phyloP scores from a whole-genome alignment of 495 filamentous ascomycete genomes.

The Xylaria grammica region DNA sequence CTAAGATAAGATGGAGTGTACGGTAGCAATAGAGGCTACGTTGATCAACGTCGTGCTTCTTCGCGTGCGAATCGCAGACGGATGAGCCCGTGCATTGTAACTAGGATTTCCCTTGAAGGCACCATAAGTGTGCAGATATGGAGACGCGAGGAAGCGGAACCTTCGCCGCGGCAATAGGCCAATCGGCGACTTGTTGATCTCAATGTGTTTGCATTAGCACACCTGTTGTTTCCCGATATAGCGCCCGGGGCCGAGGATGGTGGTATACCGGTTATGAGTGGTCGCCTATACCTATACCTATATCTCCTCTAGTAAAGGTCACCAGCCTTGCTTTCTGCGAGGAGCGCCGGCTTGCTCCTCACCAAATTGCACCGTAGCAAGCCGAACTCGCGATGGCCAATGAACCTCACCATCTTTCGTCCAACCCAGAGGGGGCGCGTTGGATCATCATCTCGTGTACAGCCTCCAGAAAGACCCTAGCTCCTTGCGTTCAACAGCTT shows the following conservation, averaged over 20 bases:
- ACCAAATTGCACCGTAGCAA: not conserved
- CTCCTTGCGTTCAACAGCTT: not conserved
- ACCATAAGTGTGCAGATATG: not conserved
- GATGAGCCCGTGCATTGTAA: constrained; percentile 13
- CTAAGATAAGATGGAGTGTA: constrained; percentile 3
- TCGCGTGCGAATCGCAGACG: constrained; percentile 12
- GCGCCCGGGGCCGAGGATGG: constrained; percentile 7
- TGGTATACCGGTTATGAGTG: constrained; percentile 4
- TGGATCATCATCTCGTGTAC: not conserved
- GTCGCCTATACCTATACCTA: not conserved
- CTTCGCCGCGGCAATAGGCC: not conserved
- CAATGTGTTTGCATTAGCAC: not conserved
- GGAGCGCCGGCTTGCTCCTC: not conserved
- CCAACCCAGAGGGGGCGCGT: not conserved
- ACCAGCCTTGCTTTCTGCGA: not conserved
- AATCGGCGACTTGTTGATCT: constrained; percentile 8
- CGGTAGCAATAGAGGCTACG: not conserved
- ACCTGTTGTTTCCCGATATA: constrained; percentile 9
- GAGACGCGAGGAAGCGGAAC: not conserved
- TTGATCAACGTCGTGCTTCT: constrained; percentile 7
- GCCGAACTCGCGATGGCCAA: not conserved
- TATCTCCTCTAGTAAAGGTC: constrained; percentile 4
- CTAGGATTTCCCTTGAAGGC: not conserved
- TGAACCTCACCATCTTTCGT: not conserved
- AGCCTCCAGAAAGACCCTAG: not conserved